Evolutionary conservation across 148 eudicot species (phyloP), one percentile per base, ranked within the genome.

Genomic region (Talinum fruticosum): DNA sequence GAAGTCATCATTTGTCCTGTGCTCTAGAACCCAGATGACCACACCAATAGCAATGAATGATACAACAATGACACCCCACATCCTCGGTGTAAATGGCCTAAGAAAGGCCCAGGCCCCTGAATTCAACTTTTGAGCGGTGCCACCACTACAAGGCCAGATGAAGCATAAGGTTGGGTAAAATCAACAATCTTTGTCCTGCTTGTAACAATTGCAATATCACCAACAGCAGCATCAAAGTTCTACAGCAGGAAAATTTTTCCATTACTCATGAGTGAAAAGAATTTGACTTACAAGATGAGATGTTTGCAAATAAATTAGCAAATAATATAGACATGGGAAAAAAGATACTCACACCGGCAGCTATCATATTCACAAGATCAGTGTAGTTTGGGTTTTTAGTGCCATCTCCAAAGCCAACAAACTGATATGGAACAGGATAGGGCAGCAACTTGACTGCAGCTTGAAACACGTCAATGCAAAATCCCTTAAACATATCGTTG

Each of bases 11-110:
- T 96, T 96, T 44, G 79, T 82, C 74, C 98, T 80, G 84, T 96
- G 99, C 88, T 96, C 99, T 83, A 96, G 79, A 82, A 91, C 86
- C 99, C 99, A 96, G 72, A 96, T 91, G 21, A 96, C 97, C 30
- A 85, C 84, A 54, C 99, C 99, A 71, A 96, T 85, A 80, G 81
- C 47, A 68, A 96, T 79, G 85, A 96, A 93, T 29, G 87, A 90
- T 67, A 87, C 82, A 71, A 94, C 92, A 49, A 87, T 90, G 45
- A 93, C 92, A n/a, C 81, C 91, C 99, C 99, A 96, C 90, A 91
- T 83, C 49, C 69, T 32, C 24, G 87, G 85, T 57, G 99, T 87
- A 86, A 96, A 96, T 59, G 99, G 98, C 57, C 90, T 87, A 61
- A 90, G 85, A 80, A 96, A 96, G 72, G 95, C 92, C 97, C 97